Percentiles rank a stretch among this genome's conserved stretches.
phyloP scores from a whole-genome alignment of 345 rosid species.

The Nasturtium officinale region DNA sequence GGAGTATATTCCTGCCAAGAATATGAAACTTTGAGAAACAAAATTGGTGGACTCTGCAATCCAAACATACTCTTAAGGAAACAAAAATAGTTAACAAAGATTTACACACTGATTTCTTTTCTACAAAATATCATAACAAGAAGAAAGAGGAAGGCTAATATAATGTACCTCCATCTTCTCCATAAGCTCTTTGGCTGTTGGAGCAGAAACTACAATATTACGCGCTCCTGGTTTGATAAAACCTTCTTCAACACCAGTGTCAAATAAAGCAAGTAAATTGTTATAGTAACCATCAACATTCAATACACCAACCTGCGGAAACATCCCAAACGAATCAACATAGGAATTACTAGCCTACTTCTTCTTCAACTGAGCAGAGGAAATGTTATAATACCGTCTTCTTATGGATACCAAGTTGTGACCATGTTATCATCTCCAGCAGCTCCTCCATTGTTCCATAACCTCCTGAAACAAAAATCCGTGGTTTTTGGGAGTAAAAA shows the following conservation, averaged over 20 bases:
- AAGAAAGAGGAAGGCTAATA: constrained; percentile 9
- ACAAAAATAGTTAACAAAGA: background rate
- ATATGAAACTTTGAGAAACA: background rate
- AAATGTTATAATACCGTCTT: constrained; percentile 60
- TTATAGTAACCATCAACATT: constrained; percentile 94
- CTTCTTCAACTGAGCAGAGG: background rate
- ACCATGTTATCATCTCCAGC: constrained; percentile 97
- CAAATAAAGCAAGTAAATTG: constrained; percentile 76
- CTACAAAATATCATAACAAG: background rate
- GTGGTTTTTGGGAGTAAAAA: background rate
- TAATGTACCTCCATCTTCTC: constrained; percentile 82
- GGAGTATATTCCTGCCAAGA: constrained; percentile 68
- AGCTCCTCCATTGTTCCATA: constrained; percentile 98
- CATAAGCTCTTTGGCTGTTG: constrained; percentile 84
- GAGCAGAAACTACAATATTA: constrained; percentile 76
- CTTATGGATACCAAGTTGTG: constrained; percentile 94
- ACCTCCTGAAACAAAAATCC: constrained; percentile 60
- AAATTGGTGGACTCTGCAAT: background rate
- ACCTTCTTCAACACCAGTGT: constrained; percentile 92
- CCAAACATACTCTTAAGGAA: background rate
- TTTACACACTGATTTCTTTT: background rate
- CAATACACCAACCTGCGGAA: constrained; percentile 80
- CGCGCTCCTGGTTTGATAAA: constrained; percentile 89
- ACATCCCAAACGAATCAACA: constrained; percentile 8
- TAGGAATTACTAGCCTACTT: background rate